These are phyloP conservation scores for Gryganskiella cystojenkinii DNA, from an alignment of 192 early-diverging fungal species.

Conservation along the genomic window DNA sequence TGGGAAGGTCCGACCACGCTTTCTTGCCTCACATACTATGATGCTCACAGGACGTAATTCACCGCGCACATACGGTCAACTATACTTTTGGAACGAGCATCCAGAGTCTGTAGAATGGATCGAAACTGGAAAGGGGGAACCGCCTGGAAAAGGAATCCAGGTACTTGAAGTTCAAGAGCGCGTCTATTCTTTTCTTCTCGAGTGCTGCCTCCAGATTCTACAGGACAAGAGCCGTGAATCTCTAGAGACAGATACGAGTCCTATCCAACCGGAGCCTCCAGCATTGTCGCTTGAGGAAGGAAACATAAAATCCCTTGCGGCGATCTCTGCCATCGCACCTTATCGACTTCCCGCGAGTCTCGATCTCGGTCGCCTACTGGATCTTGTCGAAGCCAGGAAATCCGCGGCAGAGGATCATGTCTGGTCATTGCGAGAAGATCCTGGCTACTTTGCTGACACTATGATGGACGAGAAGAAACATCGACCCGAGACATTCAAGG, in stretches of 20 bases:
- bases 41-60: conserved; percentile 40
- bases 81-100: conserved; percentile 30
- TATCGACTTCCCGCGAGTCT: conserved; percentile 24
- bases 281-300: conserved; percentile 32
- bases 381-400: conserved; percentile 28
- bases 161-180: conserved; percentile 34
- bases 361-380: conserved; percentile 23
- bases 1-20: conserved; percentile 24
- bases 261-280: conserved; percentile 32
- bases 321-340: conserved; percentile 17
- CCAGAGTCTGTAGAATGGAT: conserved; percentile 20
- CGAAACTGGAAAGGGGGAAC: conserved; percentile 9
- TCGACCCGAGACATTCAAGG: conserved; percentile 28
- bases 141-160: conserved; percentile 26
- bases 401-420: conserved; percentile 34
- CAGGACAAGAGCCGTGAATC: conserved; percentile 26
- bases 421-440: conserved; percentile 43
- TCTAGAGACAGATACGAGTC: conserved; percentile 13
- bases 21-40: conserved; percentile 36
- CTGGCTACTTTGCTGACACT: conserved; percentile 23
- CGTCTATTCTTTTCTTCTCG: conserved; percentile 29
- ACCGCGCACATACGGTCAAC: conserved; percentile 22
- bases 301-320: conserved; percentile 12
- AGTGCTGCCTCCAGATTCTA: conserved; percentile 34
- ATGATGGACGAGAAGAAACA: conserved; percentile 40